Base-by-base conservation (phyloP, 495 filamentous ascomycete genomes). In the Thozetella sp. region DNA sequence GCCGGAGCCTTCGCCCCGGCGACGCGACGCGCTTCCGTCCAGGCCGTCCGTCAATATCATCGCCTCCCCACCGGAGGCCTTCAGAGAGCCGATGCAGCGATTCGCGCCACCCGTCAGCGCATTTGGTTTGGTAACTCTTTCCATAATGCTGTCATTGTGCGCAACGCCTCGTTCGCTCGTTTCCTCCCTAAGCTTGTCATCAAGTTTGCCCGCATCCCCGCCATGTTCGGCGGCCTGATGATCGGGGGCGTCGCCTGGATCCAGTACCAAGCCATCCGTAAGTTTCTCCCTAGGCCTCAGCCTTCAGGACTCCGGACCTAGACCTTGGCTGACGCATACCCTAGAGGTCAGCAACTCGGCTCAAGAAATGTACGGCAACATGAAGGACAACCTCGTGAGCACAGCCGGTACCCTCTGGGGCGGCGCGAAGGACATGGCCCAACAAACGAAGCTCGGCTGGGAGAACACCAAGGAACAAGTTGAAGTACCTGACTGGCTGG, bases 231-330 rank as follows among this genome's bases (percentile, higher is more conserved):
- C 30, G 93, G 91, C 45, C 88, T 91, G 46, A 90, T 90, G 75
- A 83, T 99, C 69, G 93, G 90, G 6, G 90, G 91, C 3, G 69
- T 95, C 26, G 91, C 91, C 45, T 99, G 97, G 82, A 67, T 99
- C 27, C 95, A 99, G 72, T 97, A 98, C 72, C 96, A 98, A 76
- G 94, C 95, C 61, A 88, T 88, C 53, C 91, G 92, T 96, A 83
- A 68, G 92, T 81, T 43, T 15, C 56, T 13, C 45, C 30, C 19
- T n/a, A n/a, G n/a, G 27, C 11, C 25, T 19, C 2, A 55, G 52
- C 23, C n/a, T n/a, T n/a, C n/a, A n/a, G n/a, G n/a, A n/a, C n/a
- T n/a, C n/a, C n/a, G n/a, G n/a, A n/a, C n/a, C n/a, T n/a, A n/a
- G n/a, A n/a, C n/a, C n/a, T 13, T 37, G 26, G 23, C 45, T 53